Evolutionary conservation across 2,329 filamentous ascomycete species (phyloP), one percentile per base, ranked within the genome.

Genomic region (Calonectria pteridis): DNA sequence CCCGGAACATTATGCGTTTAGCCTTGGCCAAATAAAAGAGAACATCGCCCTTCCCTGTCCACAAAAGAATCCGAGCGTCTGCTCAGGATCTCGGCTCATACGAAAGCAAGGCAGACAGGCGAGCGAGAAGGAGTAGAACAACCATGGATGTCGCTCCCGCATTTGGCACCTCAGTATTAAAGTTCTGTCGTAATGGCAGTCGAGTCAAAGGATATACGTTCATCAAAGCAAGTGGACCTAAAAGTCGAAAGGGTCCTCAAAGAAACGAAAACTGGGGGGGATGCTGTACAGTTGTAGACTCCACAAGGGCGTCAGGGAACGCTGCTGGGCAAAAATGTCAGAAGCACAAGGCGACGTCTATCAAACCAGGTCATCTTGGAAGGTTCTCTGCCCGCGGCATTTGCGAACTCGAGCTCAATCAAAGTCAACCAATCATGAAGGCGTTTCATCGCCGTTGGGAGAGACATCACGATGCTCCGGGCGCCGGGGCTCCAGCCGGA

Each of bases 401-500:
- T 71, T 75, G 75, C 77, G 71, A 76, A 77, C 67, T 72, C 76
- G 75, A 79, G 78, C 78, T 80, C 78, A 71, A 80, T 83, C 82
- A 83, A 77, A 78, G 77, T 84, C 81, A 83, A 81, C 81, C 77
- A 79, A 80, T 79, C 80, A 82, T 80, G 78, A 82, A 74, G 73
- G 75, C 73, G 71, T 69, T 71, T 75, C 71, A 70, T 75, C 72
- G 76, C 69, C 69, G 67, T 58, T 64, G 28, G 70, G 68, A 73
- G 67, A 71, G 75, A 78, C 79, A 80, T 85, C 83, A 85, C 84
- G 83, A 82, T 77, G 83, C 82, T 77, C 83, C 83, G 59, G 83
- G 82, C 71, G 84, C 81, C 74, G 84, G 78, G 66, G 82, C 83
- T 73, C 84, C 84, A 43, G 81, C 77, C 40, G 83, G 78, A 51